Conservation (phyloP, 2,329 filamentous ascomycete genomes). For the Verticillium albo-atrum region DNA sequence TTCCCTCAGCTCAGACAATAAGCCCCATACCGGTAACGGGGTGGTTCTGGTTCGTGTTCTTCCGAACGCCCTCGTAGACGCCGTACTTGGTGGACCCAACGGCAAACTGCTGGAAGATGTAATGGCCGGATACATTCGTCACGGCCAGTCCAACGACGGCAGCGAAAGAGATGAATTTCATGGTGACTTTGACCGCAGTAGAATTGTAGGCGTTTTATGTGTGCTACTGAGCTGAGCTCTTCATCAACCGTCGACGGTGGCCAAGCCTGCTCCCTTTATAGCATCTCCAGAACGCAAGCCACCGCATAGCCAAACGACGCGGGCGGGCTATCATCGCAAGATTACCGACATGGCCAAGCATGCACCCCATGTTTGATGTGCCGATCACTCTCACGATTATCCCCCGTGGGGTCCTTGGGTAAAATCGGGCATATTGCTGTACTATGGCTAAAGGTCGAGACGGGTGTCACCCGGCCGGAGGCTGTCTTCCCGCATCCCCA, state of each 20-base stretch:
- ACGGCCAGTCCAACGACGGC: constrained; percentile 3
- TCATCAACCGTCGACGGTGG: background rate
- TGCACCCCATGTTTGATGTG: background rate
- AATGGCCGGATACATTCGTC: constrained; percentile 14
- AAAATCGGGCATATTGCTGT: background rate
- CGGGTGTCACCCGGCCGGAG: background rate
- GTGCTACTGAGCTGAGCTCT: too few species aligned
- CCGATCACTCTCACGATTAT: background rate
- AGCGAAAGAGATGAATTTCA: constrained; percentile 8
- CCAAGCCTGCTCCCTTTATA: background rate
- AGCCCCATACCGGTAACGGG: constrained; percentile 22
- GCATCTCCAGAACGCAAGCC: background rate
- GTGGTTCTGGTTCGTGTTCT: constrained; percentile 31
- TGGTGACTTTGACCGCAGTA: background rate
- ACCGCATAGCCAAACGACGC: background rate
- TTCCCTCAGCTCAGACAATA: too few species aligned
- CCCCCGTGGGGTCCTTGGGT: background rate
- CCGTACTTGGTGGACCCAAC: constrained; percentile 17
- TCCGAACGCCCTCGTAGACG: constrained; percentile 28
- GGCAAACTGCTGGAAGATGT: constrained; percentile 25
- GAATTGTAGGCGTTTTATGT: background rate
- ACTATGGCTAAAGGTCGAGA: background rate
- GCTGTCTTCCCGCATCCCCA: background rate
- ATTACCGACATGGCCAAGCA: background rate
- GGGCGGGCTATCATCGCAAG: background rate